A percentile compares a stretch with the other conserved stretches of the same genome.
These are phyloP conservation scores for Dactylellina leptospora DNA, from an alignment of 2,329 filamentous ascomycete genomes.

Conservation along the genomic window DNA sequence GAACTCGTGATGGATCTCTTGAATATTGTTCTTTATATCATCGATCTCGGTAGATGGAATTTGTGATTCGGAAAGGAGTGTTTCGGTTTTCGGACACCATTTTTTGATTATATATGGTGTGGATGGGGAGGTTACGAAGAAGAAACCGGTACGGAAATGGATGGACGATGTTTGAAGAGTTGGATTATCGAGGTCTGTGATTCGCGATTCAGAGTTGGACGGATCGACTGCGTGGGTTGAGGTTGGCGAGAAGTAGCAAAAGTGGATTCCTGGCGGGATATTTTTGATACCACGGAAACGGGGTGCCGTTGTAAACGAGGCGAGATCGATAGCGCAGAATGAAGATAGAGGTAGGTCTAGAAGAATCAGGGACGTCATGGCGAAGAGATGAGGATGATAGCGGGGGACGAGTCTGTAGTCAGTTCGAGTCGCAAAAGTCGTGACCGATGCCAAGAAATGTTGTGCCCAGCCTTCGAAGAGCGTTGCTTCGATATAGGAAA, in stretches of 20 bases:
- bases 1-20: conserved; percentile 38
- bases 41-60: conserved; percentile 33
- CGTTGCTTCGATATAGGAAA: not conserved
- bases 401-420: not conserved
- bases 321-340: conserved; percentile 55
- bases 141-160: conserved; percentile 47
- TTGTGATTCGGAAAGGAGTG: conserved; percentile 41
- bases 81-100: conserved; percentile 52
- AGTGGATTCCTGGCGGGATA: conserved; percentile 56
- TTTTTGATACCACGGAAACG: conserved; percentile 56
- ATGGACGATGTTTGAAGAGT: conserved; percentile 31
- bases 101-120: conserved; percentile 40
- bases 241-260: conserved; percentile 56
- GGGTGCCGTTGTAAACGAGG: conserved; percentile 55
- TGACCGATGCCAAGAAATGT: conserved; percentile 42
- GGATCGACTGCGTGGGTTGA: conserved; percentile 53
- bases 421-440: not conserved
- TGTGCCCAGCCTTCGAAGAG: not conserved
- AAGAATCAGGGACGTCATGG: conserved; percentile 55
- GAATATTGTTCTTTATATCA: conserved; percentile 51
- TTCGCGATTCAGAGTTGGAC: conserved; percentile 37
- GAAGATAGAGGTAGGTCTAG: conserved; percentile 54
- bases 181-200: conserved; percentile 50
- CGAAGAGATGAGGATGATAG: not conserved
- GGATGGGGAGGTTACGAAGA: conserved; percentile 35